These are phyloP conservation scores for Punica granatum DNA, from an alignment of 345 rosid genomes.

Conservation along the genomic window DNA sequence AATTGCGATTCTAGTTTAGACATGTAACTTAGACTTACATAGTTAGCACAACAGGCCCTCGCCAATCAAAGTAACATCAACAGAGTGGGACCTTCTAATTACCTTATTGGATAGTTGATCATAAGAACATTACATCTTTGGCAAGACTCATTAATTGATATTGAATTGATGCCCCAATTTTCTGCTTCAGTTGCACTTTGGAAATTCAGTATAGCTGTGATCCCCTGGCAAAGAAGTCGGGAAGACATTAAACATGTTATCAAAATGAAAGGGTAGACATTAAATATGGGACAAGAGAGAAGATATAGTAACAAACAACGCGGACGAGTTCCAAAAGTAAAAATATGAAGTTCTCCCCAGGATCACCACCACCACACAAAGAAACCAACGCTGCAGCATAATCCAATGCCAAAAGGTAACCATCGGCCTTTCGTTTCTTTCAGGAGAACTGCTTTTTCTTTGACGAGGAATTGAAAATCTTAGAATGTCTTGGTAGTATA, in stretches of 20 bases:
- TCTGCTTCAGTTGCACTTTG: slow-evolving; percentile 79
- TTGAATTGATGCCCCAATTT: slow-evolving; percentile 71
- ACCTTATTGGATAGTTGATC: slow-evolving; percentile 89
- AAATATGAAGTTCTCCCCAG: no score
- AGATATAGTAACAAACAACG: background rate
- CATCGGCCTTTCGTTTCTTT: background rate
- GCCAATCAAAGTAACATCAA: background rate
- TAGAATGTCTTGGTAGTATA: background rate
- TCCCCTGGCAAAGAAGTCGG: slow-evolving; percentile 43
- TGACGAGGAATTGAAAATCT: background rate
- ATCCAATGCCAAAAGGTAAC: background rate
- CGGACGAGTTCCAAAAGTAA: background rate
- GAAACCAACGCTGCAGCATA: background rate
- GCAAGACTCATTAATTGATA: slow-evolving; percentile 61
- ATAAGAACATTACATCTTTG: slow-evolving; percentile 58
- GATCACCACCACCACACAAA: no score
- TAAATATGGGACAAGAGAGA: background rate
- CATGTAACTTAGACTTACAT: no score
- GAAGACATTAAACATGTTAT: slow-evolving; percentile 13
- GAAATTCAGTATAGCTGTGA: slow-evolving; percentile 77
- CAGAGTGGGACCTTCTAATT: background rate
- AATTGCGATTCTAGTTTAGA: no score
- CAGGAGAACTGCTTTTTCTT: background rate
- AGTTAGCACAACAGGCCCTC: background rate
- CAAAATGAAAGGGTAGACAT: no score